phyloP scores from a whole-genome alignment of 2,329 filamentous ascomycete species.

The Talaromyces piceae region DNA sequence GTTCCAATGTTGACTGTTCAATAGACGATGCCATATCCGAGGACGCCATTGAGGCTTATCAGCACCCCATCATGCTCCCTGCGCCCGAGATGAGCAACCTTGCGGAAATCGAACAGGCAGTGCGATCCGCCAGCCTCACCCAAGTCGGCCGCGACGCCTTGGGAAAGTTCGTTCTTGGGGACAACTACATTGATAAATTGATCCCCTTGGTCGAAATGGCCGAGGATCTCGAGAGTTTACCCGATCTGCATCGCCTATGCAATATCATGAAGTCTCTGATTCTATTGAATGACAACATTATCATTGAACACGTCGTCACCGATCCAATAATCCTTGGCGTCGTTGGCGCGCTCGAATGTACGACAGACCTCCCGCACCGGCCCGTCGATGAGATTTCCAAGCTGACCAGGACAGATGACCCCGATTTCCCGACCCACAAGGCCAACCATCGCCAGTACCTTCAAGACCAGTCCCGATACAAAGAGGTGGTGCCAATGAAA shows the following conservation, averaged over 20 bases:
- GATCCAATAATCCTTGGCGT: constrained; percentile 86
- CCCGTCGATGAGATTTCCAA: constrained; percentile 6
- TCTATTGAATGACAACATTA: constrained; percentile 84
- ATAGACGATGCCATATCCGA: constrained; percentile 82
- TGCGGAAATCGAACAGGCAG: constrained; percentile 72
- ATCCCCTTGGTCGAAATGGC: constrained; percentile 80
- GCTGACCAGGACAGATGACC: constrained; percentile 58
- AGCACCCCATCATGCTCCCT: constrained; percentile 64
- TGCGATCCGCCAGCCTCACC: constrained; percentile 69
- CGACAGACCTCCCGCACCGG: constrained; percentile 16
- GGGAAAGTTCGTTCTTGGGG: constrained; percentile 74
- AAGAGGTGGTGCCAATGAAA: constrained; percentile 90
- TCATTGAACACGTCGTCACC: constrained; percentile 89
- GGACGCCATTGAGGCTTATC: constrained; percentile 66
- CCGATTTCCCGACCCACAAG: constrained; percentile 95
- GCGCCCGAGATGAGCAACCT: constrained; percentile 74
- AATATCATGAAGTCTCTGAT: constrained; percentile 98
- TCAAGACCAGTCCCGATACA: constrained; percentile 79
- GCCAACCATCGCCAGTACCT: constrained; percentile 95
- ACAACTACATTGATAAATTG: constrained; percentile 81
- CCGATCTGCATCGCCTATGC: constrained; percentile 83
- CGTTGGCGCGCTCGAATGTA: constrained; percentile 86
- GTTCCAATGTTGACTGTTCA: constrained; percentile 12
- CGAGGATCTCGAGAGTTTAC: constrained; percentile 80
- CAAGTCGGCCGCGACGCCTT: constrained; percentile 74